Evolutionary conservation across 208 protist genomes (phyloP), one percentile per base, ranked within the genome.

Genomic region (Angomonas deanei): DNA sequence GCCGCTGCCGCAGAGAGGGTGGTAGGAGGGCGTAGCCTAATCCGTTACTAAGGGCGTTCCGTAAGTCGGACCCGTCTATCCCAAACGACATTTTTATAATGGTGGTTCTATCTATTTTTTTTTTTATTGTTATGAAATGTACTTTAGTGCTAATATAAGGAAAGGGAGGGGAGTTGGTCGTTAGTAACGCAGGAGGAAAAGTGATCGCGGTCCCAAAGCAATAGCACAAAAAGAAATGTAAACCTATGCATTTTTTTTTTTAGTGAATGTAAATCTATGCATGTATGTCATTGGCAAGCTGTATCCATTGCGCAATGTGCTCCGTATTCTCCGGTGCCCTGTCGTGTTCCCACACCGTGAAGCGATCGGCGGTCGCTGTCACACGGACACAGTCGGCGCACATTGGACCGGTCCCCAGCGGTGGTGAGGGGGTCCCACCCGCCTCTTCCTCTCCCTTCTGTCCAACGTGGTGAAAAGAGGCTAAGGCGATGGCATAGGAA

Each of bases 261-360:
- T n/a, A n/a, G n/a, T n/a, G n/a, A n/a, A n/a, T n/a, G n/a, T n/a
- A n/a, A 6, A 27, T 49, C 17, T 47, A 28, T 61, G 46, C 10
- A 66, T 92, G 85, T 13, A 88, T 26, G 19, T 66, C 64, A 31
- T 71, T 19, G 2, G 81, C 61, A 1, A 92, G 67, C 8, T 58
- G 69, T 31, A 92, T 64, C 78, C 81, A 88, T 34, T 91, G 80
- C 17, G 13, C 19, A 24, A 86, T 23, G 13, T 74, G 32, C 4
- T 78, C 65, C 6, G 60, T 54, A 19, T 49, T 23, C 5, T 73
- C 54, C 11, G 81, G 76, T 39, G 53, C 30, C 38, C 66, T 61
- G 49, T 86, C 85, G 48, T 92, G 85, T 53, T 86, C 85, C 81
- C 85, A 92, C 19, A 82, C 28, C 32, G 66, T 49, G 47, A 72